Percentiles rank a stretch among this genome's conserved stretches.
phyloP scores from a whole-genome alignment of 1,139 yeast genomes.

The Saccharomyces pastorianus region DNA sequence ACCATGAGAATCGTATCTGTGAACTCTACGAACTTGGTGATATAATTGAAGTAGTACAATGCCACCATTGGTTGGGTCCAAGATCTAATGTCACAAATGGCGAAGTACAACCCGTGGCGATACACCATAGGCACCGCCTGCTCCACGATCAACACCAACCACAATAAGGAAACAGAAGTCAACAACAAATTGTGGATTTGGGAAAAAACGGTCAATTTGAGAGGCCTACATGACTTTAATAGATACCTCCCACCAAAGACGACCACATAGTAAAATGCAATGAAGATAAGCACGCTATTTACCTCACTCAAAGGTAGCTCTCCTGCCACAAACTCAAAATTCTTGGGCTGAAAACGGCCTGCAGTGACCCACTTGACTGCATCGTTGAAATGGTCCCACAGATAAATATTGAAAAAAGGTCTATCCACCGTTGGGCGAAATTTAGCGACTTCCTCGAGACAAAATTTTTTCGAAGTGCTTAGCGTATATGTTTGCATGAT shows the following conservation, averaged over 20 bases:
- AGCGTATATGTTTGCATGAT: neutral
- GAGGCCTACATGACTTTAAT: constrained; percentile 45
- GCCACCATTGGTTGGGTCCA: too few relatives aligned
- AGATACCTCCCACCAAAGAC: constrained; percentile 64
- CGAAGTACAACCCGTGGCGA: constrained; percentile 29
- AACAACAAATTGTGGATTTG: constrained; percentile 63
- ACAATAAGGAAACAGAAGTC: constrained; percentile 51
- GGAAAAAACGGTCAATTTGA: constrained; percentile 56
- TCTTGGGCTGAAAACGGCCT: constrained; percentile 51
- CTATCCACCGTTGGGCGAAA: constrained; percentile 41
- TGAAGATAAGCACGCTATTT: constrained; percentile 49
- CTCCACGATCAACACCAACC: constrained; percentile 57
- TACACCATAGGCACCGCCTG: constrained; percentile 63
- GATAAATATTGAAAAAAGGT: constrained; percentile 53
- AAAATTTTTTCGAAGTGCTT: neutral
- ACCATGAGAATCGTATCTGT: too few relatives aligned
- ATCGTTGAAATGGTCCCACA: constrained; percentile 56
- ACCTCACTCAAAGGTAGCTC: constrained; percentile 57
- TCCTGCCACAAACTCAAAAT: constrained; percentile 53
- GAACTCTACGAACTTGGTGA: too few relatives aligned
- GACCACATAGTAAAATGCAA: constrained; percentile 53
- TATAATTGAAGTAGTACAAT: too few relatives aligned
- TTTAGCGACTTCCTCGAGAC: neutral
- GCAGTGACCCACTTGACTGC: constrained; percentile 38
- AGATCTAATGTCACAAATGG: too few relatives aligned